Percentiles rank a stretch among this genome's conserved stretches.
Conservation (phyloP, 768 basidiomycete genomes). For the Scleroderma citrinum region DNA sequence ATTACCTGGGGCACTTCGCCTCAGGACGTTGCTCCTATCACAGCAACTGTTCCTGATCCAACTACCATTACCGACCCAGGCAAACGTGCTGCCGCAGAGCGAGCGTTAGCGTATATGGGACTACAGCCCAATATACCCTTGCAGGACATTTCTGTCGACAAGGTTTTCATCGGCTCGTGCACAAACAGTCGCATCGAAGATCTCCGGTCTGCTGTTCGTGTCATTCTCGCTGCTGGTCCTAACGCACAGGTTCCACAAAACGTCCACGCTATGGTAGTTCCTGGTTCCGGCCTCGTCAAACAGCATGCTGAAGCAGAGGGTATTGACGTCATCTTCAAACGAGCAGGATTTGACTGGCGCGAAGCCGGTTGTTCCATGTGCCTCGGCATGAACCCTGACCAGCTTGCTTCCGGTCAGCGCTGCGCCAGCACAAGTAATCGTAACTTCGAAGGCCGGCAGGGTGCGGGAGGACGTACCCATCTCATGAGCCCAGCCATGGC, state of each 20-base stretch:
- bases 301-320: conserved; percentile 89
- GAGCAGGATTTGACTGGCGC: conserved; percentile 92
- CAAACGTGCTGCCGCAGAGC: conserved; percentile 64
- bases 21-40: conserved; percentile 82
- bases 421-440: conserved; percentile 92
- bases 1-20: conserved; percentile 93
- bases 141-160: conserved; percentile 77
- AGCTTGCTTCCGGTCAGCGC: conserved; percentile 73
- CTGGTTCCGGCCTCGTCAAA: conserved; percentile 86
- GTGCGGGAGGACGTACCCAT: conserved; percentile 85
- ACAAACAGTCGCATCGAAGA: conserved; percentile 94
- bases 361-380: conserved; percentile 97
- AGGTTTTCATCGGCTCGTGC: conserved; percentile 92
- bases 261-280: conserved; percentile 87
- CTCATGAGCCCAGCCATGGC: conserved; percentile 91
- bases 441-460: conserved; percentile 89
- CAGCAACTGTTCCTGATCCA: conserved; percentile 76
- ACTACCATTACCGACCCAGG: conserved; percentile 54
- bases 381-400: conserved; percentile 93
- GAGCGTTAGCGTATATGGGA: conserved; percentile 84
- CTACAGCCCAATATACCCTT: conserved; percentile 71
- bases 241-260: conserved; percentile 67
- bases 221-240: conserved; percentile 68
- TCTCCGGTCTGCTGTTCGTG: conserved; percentile 76
- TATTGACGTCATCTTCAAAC: conserved; percentile 78